Conservation (phyloP, 1,284 basidiomycete genomes). For the Vanrija sp. region DNA sequence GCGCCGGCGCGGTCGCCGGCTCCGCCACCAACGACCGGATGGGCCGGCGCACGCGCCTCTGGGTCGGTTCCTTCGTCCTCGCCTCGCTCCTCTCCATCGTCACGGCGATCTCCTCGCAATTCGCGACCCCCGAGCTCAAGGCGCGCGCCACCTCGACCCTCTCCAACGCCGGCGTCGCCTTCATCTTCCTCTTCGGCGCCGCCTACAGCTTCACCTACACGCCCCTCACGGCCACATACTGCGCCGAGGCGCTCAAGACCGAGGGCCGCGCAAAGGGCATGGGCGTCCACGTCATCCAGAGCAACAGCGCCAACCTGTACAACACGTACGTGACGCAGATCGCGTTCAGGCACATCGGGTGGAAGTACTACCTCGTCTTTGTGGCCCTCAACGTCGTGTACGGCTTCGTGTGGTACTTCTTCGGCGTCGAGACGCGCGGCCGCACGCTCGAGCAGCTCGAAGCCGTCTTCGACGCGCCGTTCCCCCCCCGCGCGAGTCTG, state of each 20-base stretch:
- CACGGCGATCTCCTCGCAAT: conserved; percentile 21
- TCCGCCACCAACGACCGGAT: conserved; percentile 24
- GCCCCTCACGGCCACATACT: conserved; percentile 28
- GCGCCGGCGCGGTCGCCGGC: conserved; percentile 19
- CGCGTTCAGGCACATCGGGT: conserved; percentile 11
- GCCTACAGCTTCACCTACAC: conserved; percentile 24
- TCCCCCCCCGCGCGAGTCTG: conserved; percentile 16
- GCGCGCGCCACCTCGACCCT: not conserved
- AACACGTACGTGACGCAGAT: conserved; percentile 22
- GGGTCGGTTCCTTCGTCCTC: conserved; percentile 22
- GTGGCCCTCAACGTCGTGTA: conserved; percentile 19
- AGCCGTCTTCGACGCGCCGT: conserved; percentile 16
- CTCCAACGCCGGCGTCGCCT: conserved; percentile 21
- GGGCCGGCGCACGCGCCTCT: conserved; percentile 24
- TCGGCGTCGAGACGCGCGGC: conserved; percentile 20
- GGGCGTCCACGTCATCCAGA: conserved; percentile 23
- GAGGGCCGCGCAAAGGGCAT: conserved; percentile 30
- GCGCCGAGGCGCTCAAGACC: conserved; percentile 23
- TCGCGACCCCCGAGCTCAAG: conserved; percentile 1
- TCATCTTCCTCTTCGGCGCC: conserved; percentile 25
- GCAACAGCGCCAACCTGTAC: conserved; percentile 19
- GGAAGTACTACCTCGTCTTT: conserved; percentile 20
- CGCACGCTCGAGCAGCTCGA: conserved; percentile 21
- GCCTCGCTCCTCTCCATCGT: conserved; percentile 20
- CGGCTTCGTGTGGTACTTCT: conserved; percentile 14